Evolutionary conservation across 176 grass and related monocot genomes (phyloP).

Genomic region (Avena atlantica): DNA sequence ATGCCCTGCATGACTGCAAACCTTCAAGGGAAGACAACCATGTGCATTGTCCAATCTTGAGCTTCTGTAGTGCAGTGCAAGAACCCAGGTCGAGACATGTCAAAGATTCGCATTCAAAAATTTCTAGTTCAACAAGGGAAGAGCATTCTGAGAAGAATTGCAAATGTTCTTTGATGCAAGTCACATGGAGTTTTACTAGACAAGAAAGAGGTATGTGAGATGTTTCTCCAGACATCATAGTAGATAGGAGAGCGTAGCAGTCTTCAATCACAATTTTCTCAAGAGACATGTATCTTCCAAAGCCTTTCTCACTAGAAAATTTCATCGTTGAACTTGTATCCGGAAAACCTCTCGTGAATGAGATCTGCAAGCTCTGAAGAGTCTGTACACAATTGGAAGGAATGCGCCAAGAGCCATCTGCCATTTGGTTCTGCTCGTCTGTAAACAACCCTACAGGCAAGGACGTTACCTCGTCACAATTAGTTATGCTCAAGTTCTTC

Average conservation of each 20-base stretch:
- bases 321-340: not conserved
- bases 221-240: not conserved
- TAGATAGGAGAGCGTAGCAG: not conserved
- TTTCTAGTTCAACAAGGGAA: not conserved
- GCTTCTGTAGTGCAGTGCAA: not conserved
- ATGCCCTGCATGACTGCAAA: not conserved
- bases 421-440: not conserved
- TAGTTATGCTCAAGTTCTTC: not conserved
- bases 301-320: not conserved
- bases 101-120: not conserved
- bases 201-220: conserved; percentile 1
- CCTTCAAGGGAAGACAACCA: not conserved
- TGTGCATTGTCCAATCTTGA: not conserved
- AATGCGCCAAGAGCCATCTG: not conserved
- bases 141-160: not conserved
- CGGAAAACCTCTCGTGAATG: not conserved
- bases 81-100: not conserved
- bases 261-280: not conserved
- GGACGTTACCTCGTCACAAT: not conserved
- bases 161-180: not conserved
- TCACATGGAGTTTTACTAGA: not conserved
- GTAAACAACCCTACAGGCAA: not conserved
- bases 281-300: not conserved
- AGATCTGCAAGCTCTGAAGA: not conserved
- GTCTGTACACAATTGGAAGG: not conserved